Evolutionary conservation across 495 filamentous ascomycete species (phyloP), one percentile per base, ranked within the genome.

Genomic region (Hypoxylon cercidicola): DNA sequence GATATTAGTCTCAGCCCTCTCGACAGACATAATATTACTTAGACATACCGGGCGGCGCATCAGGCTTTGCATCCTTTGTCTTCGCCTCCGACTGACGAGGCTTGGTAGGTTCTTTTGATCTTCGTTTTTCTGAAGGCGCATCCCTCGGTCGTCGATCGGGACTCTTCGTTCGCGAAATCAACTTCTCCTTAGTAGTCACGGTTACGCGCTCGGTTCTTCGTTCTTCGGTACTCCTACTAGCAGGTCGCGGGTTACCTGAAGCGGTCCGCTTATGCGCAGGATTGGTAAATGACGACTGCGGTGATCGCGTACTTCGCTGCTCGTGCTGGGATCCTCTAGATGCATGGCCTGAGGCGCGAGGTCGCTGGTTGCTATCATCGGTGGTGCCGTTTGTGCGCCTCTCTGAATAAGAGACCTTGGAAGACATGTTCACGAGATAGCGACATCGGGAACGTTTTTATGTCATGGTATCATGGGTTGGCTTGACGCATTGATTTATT

Each of bases 151-250:
- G 82, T 73, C 89, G 88, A 51, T 88, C 81, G 6, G 90, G 87
- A 65, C 89, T 92, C 71, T 82, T 83, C 16, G 85, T 83, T 57
- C 88, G 81, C 64, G 84, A 75, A 11, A 87, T 84, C 46, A 88
- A 63, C 41, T 82, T 88, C 62, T 93, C 89, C 63, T 83, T 83
- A 7, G 85, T 88, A 10, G 89, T 88, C 48, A 90, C 75, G 55
- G 85, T 82, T 21, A 76, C 69, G 63, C 81, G 85, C 73, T 85
- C 85, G 11, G 75, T 78, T 28, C 68, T 62, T 64, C 79, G 72
- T 60, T 81, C 79, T 45, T 82, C 80, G 40, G 77, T 70, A 12
- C 47, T 70, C 61, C 74, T 77, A 52, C 72, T 78, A 1, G 73
- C 52, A 11, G 77, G 76, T 9, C 81, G 61, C 6, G 72, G 72